Percentiles rank a stretch among this genome's conserved stretches.
Evolutionary conservation across 305 asterid genomes (phyloP).

Genomic region (Solanum aculeatissimum): DNA sequence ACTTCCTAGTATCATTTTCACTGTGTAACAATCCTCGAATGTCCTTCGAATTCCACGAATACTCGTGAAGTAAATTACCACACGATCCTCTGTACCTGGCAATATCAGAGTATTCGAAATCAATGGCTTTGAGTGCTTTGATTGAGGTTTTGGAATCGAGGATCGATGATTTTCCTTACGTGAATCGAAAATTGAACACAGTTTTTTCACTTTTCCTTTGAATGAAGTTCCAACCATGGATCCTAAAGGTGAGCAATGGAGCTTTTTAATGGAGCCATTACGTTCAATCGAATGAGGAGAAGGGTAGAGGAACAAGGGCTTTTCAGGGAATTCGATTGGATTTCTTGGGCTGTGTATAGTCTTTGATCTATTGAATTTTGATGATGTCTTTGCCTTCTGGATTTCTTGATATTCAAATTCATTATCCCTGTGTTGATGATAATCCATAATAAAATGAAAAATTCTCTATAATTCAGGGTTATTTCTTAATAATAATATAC

Average conservation of each 20-base stretch:
- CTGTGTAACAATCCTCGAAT: slow-evolving; percentile 64
- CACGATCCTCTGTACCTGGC: slow-evolving; percentile 70
- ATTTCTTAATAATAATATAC: background rate
- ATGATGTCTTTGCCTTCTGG: background rate
- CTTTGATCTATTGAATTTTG: slow-evolving; percentile 1
- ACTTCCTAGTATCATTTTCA: slow-evolving; percentile 60
- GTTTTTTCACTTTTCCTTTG: slow-evolving; percentile 54
- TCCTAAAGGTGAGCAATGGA: slow-evolving; percentile 43
- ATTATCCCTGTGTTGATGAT: background rate
- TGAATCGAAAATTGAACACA: slow-evolving; percentile 57
- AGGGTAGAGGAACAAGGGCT: background rate
- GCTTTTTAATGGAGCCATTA: slow-evolving; percentile 37
- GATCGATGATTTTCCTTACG: background rate
- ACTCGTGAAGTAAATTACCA: slow-evolving; percentile 82
- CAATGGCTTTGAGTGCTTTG: slow-evolving; percentile 18
- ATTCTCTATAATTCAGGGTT: background rate
- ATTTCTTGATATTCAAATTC: background rate
- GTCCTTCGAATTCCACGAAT: slow-evolving; percentile 74
- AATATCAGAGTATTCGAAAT: slow-evolving; percentile 14
- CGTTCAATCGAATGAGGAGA: slow-evolving; percentile 21
- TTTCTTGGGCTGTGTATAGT: background rate
- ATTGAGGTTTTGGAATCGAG: slow-evolving; percentile 5
- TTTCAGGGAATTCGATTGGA: background rate
- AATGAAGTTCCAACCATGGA: slow-evolving; percentile 47
- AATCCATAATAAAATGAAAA: background rate